Conservation (phyloP, 345 rosid genomes). For the Populus deltoides region DNA sequence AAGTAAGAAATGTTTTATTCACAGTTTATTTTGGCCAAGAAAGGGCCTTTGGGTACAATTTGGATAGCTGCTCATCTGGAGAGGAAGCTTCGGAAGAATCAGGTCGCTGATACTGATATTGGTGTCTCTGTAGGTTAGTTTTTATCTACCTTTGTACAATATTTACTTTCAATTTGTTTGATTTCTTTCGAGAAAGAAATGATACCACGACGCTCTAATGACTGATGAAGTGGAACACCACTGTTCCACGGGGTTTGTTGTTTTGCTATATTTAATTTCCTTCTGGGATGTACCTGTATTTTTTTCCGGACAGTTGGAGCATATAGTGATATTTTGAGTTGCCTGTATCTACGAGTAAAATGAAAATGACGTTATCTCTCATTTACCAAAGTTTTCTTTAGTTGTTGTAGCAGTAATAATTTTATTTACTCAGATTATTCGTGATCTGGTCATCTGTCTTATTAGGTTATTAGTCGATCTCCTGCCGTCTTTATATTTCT, state of each 20-base stretch:
- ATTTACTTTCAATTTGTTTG: background rate
- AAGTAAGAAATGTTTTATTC: constrained; percentile 81
- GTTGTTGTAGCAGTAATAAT: background rate
- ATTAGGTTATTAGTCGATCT: background rate
- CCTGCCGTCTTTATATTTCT: background rate
- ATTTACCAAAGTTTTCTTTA: background rate
- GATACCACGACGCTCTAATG: background rate
- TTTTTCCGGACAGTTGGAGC: background rate
- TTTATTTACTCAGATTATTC: background rate
- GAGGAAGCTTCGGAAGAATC: constrained; percentile 99
- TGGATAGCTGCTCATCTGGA: constrained; percentile 99
- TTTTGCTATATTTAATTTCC: background rate
- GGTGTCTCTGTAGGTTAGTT: constrained; percentile 95
- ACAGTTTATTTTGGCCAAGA: constrained; percentile 98
- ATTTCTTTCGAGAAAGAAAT: background rate
- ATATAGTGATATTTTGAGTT: background rate
- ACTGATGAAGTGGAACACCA: background rate
- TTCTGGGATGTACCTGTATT: background rate
- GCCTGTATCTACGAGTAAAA: background rate
- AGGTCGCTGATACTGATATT: constrained; percentile 99
- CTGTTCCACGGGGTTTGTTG: background rate
- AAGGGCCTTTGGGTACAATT: constrained; percentile 98
- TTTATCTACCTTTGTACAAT: background rate
- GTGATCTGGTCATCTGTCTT: background rate
- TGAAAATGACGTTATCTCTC: background rate